Evolutionary conservation across 176 grass and related monocot species (phyloP), one percentile per base, ranked within the genome.

Genomic region (Juncus effusus): DNA sequence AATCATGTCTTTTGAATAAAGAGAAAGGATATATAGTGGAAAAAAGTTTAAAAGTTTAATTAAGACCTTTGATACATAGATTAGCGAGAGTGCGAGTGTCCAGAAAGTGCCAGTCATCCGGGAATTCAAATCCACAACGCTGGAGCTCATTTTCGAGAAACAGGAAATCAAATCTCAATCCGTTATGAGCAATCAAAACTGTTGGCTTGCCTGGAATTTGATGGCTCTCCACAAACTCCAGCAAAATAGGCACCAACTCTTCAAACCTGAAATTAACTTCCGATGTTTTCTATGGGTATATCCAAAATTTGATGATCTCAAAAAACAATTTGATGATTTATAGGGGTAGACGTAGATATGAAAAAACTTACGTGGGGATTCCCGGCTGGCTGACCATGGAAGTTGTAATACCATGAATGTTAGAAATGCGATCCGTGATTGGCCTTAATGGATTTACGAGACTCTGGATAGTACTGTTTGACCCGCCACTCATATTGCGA

Each of bases 151-250:
- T 77, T 50, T 72, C 68, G 38, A 97, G 38, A 57, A 97, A 91
- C 60, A 54, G 82, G 4, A 78, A 69, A 77, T 97, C 88, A 54
- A 88, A 97, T 4, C 5, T 0, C 40, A 67, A 84, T 37, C 72
- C 93, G 65, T 79, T 88, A 56, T 92, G 88, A 41, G 93, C 93
- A 80, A 97, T 41, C 87, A 70, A 92, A 49, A 97, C 12, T 65
- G 91, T 28, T 64, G 82, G 93, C 71, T 81, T 92, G 36, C 80
- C 88, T 67, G 70, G 73, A 62, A 79, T 60, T 72, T 89, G 85
- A 36, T 66, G 78, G 59, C 74, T 92, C 72, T 9, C 61, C 54
- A 86, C 80, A 68, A 74, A 97, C 74, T 81, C 72, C 16, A 86
- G 40, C 56, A 97, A 59, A 51, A 86, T 44, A n/a, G 85, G 88